phyloP scores from a whole-genome alignment of 352 stramenopile genomes.

The Globisporangium abappressorium region DNA sequence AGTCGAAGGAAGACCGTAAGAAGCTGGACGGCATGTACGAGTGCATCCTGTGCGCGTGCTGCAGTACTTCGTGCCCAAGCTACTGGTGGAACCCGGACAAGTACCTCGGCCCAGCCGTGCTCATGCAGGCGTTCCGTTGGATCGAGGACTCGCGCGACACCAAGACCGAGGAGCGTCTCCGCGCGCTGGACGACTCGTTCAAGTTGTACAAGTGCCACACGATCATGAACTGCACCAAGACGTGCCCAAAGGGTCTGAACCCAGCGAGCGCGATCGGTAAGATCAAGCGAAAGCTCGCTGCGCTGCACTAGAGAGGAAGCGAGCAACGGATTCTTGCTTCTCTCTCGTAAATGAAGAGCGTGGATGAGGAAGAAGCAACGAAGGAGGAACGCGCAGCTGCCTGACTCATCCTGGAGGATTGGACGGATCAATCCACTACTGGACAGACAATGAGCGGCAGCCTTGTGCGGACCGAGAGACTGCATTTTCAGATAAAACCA shows the following conservation, averaged over 20 bases:
- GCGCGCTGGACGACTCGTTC: constrained; percentile 97
- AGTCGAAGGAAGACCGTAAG: constrained; percentile 96
- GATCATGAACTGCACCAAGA: constrained; percentile 99
- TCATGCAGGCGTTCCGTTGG: constrained; percentile 97
- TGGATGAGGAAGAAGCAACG: background rate
- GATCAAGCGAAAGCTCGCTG: constrained; percentile 96
- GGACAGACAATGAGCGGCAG: background rate
- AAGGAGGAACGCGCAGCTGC: background rate
- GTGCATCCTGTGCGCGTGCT: constrained; percentile 99
- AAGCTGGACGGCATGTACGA: constrained; percentile 99
- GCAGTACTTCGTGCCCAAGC: constrained; percentile 97
- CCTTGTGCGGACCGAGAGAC: background rate
- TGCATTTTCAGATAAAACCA: constrained; percentile 10
- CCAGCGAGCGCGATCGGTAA: constrained; percentile 97
- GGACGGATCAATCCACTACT: background rate
- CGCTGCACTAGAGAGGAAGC: constrained; percentile 52
- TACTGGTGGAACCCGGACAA: constrained; percentile 99
- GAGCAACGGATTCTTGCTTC: background rate
- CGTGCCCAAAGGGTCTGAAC: constrained; percentile 99
- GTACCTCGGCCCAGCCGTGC: constrained; percentile 91
- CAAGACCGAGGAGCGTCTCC: constrained; percentile 94
- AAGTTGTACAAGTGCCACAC: constrained; percentile 99
- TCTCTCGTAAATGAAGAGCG: background rate
- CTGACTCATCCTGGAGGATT: background rate
- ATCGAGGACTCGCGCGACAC: constrained; percentile 99